These are phyloP conservation scores for Chlamydomonas sp. DNA, from an alignment of 139 green algal genomes.

Conservation along the genomic window DNA sequence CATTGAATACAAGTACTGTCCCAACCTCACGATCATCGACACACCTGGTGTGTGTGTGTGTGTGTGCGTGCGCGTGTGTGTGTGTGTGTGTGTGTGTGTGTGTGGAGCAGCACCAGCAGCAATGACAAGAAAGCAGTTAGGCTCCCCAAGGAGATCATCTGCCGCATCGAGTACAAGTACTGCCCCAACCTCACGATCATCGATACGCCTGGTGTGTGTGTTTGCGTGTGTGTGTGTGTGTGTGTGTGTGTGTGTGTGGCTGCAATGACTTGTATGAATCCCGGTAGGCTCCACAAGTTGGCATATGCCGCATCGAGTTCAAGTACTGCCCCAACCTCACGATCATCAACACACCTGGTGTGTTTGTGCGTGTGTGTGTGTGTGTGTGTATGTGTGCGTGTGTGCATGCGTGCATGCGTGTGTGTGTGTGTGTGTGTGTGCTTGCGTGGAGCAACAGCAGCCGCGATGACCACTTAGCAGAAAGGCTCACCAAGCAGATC, in stretches of 20 bases:
- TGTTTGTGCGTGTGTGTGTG: no score
- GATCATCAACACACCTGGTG: conserved; percentile 94
- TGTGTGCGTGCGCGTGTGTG: no score
- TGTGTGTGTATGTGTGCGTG: no score
- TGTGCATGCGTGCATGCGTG: no score
- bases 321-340: conserved; percentile 94
- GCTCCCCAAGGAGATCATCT: conserved; percentile 90
- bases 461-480: background rate
- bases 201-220: conserved; percentile 80
- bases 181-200: conserved; percentile 97
- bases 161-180: conserved; percentile 91
- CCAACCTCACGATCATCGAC: conserved; percentile 97
- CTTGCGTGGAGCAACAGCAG: no score
- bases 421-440: background rate
- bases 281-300: background rate
- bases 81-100: background rate
- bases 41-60: conserved; percentile 77
- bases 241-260: conserved; percentile 70
- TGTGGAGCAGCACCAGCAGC: no score
- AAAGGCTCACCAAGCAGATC: conserved; percentile 92
- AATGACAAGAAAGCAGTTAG: background rate
- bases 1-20: conserved; percentile 92
- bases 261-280: no score
- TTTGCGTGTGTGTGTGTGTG: no score
- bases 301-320: conserved; percentile 89